These are phyloP conservation scores for Suillus occidentalis DNA, from an alignment of 768 basidiomycete species.

Conservation along the genomic window DNA sequence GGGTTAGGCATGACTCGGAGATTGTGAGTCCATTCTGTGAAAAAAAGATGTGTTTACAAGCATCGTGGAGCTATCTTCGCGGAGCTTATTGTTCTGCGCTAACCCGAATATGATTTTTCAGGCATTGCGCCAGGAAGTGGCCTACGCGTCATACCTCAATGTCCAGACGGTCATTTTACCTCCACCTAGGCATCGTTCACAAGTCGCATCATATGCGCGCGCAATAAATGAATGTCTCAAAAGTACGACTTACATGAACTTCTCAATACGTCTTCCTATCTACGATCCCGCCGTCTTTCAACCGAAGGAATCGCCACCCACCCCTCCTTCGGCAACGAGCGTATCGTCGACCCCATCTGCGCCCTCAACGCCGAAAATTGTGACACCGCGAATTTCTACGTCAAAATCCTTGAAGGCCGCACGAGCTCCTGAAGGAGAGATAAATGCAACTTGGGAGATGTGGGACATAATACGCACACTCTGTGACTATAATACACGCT, in stretches of 20 bases:
- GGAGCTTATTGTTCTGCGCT: conserved; percentile 13
- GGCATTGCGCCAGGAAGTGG: conserved; percentile 92
- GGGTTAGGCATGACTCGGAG: conserved; percentile 94
- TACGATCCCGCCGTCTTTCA: conserved; percentile 71
- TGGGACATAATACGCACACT: conserved; percentile 94
- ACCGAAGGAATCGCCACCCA: conserved; percentile 27
- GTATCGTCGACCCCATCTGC: conserved; percentile 13
- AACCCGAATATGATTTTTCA: conserved; percentile 27
- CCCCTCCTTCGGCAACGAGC: conserved; percentile 17
- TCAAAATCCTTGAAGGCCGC: conserved; percentile 29
- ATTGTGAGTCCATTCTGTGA: conserved; percentile 57
- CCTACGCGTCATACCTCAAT: conserved; percentile 91
- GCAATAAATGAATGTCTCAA: conserved; percentile 79
- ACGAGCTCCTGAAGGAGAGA: conserved; percentile 50
- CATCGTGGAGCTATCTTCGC: conserved; percentile 6
- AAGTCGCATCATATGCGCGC: conserved; percentile 91
- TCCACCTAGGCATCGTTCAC: conserved; percentile 77
- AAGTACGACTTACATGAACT: conserved; percentile 66
- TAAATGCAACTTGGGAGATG: conserved; percentile 93
- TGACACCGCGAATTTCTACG: conserved; percentile 21
- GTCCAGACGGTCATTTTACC: conserved; percentile 85
- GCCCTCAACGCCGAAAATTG: conserved; percentile 17
- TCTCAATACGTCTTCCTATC: conserved; percentile 83
- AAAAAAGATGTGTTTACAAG: neutral
- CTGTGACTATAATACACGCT: conserved; percentile 77